Evolutionary conservation across 257 asterid genomes (phyloP).

Genomic region (Cordia subcordata): DNA sequence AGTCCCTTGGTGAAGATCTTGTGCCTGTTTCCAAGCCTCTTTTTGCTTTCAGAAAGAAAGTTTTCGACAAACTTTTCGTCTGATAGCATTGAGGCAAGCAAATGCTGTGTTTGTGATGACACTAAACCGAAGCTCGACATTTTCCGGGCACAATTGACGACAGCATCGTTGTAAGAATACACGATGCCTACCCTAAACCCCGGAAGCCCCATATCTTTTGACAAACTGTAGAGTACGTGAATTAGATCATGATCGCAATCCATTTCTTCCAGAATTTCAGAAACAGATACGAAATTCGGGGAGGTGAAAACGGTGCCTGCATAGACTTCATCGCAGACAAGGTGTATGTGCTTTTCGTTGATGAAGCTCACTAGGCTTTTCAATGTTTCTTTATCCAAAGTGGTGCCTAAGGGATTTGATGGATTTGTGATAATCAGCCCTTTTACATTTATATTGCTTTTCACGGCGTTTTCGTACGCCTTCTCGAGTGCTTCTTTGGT

Average conservation of each 20-base stretch:
- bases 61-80: constrained; percentile 49
- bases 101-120: constrained; percentile 67
- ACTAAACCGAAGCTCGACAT: constrained; percentile 85
- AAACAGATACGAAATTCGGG: constrained; percentile 38
- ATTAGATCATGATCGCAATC: constrained; percentile 37
- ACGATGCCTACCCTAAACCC: constrained; percentile 75
- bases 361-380: constrained; percentile 39
- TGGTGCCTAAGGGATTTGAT: constrained; percentile 78
- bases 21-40: constrained; percentile 40
- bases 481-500: constrained; percentile 51
- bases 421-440: constrained; percentile 74
- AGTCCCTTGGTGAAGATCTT: constrained; percentile 32
- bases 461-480: constrained; percentile 48
- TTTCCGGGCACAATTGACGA: constrained; percentile 40
- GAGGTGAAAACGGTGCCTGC: constrained; percentile 45
- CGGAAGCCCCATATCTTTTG: constrained; percentile 83
- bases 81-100: constrained; percentile 51
- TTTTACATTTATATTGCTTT: constrained; percentile 44
- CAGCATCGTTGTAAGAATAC: constrained; percentile 65
- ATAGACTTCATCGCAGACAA: constrained; percentile 79
- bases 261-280: constrained; percentile 48
- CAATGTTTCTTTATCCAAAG: constrained; percentile 35
- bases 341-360: constrained; percentile 53
- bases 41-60: constrained; percentile 26
- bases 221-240: constrained; percentile 61